Evolutionary conservation across 2,329 filamentous ascomycete genomes (phyloP).

Genomic region (Rachicladosporium sp.): DNA sequence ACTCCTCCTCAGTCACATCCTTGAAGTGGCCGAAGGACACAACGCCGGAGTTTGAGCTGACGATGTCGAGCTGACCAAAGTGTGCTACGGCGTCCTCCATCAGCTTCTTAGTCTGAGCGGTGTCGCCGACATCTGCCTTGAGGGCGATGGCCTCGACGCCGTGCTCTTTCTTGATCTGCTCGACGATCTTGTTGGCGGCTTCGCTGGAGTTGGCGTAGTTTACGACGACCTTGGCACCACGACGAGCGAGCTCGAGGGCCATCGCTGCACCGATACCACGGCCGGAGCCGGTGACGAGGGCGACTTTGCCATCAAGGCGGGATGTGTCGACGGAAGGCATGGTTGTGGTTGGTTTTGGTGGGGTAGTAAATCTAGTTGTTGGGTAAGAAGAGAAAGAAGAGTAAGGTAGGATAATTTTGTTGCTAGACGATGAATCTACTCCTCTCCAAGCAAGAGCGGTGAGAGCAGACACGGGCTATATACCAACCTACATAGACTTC

Average conservation of each 20-base stretch:
- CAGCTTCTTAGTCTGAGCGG: constrained; percentile 49
- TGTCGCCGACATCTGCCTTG: constrained; percentile 56
- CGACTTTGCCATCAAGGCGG: constrained; percentile 42
- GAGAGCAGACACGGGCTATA: too few species aligned
- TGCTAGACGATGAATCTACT: too few species aligned
- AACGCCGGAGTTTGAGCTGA: constrained; percentile 55
- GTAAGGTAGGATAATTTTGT: too few species aligned
- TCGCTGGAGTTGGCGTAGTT: constrained; percentile 56
- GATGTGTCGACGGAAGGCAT: constrained; percentile 33
- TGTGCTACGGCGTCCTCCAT: constrained; percentile 51
- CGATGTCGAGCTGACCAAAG: constrained; percentile 58
- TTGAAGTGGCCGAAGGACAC: constrained; percentile 42
- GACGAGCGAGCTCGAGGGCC: constrained; percentile 51
- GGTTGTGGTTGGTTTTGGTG: constrained; percentile 20
- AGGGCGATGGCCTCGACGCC: constrained; percentile 52
- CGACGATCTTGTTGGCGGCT: constrained; percentile 53
- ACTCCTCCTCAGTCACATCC: constrained; percentile 43
- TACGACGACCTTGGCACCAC: constrained; percentile 53
- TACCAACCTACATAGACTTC: too few species aligned
- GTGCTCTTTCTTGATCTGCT: constrained; percentile 47
- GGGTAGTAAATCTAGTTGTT: too few species aligned
- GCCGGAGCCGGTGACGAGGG: constrained; percentile 42
- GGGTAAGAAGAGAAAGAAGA: too few species aligned
- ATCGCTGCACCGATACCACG: constrained; percentile 57
- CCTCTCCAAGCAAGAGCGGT: too few species aligned